Base-by-base conservation (phyloP, 75 land plant genomes). In the Larix kaempferi region DNA sequence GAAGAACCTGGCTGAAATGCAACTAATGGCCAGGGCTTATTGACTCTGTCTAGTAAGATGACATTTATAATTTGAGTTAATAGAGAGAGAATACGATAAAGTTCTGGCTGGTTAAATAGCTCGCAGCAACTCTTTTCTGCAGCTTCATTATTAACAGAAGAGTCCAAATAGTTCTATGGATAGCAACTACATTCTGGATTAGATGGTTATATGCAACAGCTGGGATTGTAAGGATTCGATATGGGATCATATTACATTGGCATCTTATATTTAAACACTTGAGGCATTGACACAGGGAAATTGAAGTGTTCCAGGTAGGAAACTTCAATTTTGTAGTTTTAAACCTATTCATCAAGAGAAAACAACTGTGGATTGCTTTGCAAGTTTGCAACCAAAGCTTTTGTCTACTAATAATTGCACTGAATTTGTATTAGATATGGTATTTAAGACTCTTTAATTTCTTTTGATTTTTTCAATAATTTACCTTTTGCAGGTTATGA, bases 291-390 rank as follows among this genome's bases (percentile, higher is more conserved):
- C n/a, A 21, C 69, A 35, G 39, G 69, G 69, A 65, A 17, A 49
- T 49, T 49, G 54, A 49, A 65, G 69, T 33, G 69, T 39, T 13
- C 37, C 41, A 65, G 69, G 69, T 65, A 65, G 69, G 69, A 65
- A 37, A 62, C 2, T 35, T 35, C 33, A 1, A 16, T 65, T 65
- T 6, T 65, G 15, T 17, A 65, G 69, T 33, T 33, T 15, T 27
- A 22, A 35, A 65, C 69, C 35, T 21, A 59, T 17, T 59, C 5
- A 35, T 15, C 33, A 16, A 33, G 16, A 33, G 33, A 33, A 17
- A 19, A 65, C 21, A 64, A 15, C 37, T 37, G 35, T 19, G 65
- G 25, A 62, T 35, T 17, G 41, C 39, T 65, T 65, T 65, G 54
- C 37, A 64, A 29, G n/a, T n/a, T n/a, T n/a, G n/a, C n/a, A n/a